phyloP scores from a whole-genome alignment of 306 rosid genomes.

The Ziziphus jujuba region DNA sequence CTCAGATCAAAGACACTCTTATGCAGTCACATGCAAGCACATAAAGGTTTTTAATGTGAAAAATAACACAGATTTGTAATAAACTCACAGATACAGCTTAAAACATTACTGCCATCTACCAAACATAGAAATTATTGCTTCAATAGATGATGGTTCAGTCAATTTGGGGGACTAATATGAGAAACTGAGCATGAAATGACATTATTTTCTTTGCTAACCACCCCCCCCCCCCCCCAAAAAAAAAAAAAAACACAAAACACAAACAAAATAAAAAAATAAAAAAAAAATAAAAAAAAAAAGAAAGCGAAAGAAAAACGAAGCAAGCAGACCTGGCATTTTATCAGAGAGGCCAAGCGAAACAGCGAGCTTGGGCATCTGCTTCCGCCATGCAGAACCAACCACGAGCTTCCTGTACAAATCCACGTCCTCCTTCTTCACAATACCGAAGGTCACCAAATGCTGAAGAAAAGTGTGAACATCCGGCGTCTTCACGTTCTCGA shows the following conservation, averaged over 20 bases:
- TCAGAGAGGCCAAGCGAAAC: constrained; percentile 87
- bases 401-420: constrained; percentile 83
- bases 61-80: background rate
- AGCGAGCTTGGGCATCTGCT: constrained; percentile 98
- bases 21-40: no score
- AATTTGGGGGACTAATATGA: background rate
- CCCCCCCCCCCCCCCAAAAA: no score
- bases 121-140: background rate
- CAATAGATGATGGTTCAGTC: background rate
- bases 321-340: constrained; percentile 82
- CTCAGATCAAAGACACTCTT: no score
- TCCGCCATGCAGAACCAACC: constrained; percentile 94
- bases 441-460: constrained; percentile 94
- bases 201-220: no score
- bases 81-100: background rate
- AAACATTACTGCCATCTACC: background rate
- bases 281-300: background rate
- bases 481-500: constrained; percentile 87
- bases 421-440: constrained; percentile 70
- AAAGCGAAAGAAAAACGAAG: background rate
- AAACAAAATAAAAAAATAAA: background rate
- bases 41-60: background rate
- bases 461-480: constrained; percentile 94
- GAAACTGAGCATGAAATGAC: no score
- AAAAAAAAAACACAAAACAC: no score